Evolutionary conservation across 345 rosid genomes (phyloP), one percentile per base, ranked within the genome.

Genomic region (Acer campestre): DNA sequence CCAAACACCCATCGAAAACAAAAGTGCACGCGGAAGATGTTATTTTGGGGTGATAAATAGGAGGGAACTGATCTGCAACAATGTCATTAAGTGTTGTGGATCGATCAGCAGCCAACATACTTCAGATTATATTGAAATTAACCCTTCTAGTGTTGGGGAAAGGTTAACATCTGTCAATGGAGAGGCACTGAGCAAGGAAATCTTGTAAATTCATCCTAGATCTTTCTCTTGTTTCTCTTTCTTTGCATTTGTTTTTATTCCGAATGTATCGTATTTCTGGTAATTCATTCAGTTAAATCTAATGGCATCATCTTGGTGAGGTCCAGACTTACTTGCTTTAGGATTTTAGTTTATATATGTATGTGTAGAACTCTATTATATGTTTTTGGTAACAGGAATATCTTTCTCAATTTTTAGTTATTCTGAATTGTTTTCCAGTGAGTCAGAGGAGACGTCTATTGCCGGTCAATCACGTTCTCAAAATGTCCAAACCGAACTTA

Each of bases 1-100:
- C 75, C 55, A 62, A 51, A 79, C 63, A 40, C 56, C 66, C 55
- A 25, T 75, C 38, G 27, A 65, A 6, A 10, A 10, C 16, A 65
- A 68, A 67, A 67, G 56, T 56, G 51, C 55, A 6, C 59, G 6
- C 49, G 35, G 40, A 55, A 9, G 16, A 29, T 9, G 16, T 62
- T 64, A 18, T 38, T 64, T 73, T 61, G 77, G 40, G 4, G 23
- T 61, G 51, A 56, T 27, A 40, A 76, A 62, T n/a, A 23, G 29
- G 11, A 31, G 51, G 25, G 63, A 67, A 31, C 31, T 10, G 63
- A 76, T 75, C 20, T 61, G 48, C 42, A 71, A 71, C 48, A 53
- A 46, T 71, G 80, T 51, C 74, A 63, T 76, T 31, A 83, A 69
- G 56, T 78, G 86, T 75, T 71, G 79, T 55, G 82, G 68, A 18